phyloP scores from a whole-genome alignment of 139 green algal species.

The Chlorella sorokiniana region DNA sequence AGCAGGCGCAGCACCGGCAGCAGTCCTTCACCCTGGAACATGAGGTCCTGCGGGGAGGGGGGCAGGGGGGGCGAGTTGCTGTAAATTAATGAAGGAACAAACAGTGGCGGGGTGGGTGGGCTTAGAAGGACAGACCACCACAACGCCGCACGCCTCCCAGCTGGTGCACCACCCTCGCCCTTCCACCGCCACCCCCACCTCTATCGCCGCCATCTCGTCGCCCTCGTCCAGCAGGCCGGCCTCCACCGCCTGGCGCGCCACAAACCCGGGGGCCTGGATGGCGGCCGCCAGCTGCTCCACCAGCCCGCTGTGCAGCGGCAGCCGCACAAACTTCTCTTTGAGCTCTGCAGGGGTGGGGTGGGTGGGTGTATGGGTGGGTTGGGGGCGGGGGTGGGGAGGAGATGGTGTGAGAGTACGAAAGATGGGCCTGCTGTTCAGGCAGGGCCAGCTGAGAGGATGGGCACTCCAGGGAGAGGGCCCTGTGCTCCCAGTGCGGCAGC shows the following conservation, averaged over 20 bases:
- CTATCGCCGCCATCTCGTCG: slow-evolving; percentile 35
- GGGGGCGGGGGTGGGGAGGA: background rate
- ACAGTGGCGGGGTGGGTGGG: background rate
- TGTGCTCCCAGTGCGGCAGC: no score
- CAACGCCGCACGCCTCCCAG: no score
- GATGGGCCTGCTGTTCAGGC: no score
- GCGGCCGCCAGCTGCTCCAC: slow-evolving; percentile 32
- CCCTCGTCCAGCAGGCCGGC: slow-evolving; percentile 44
- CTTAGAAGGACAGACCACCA: background rate
- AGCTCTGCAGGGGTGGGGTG: slow-evolving; percentile 16
- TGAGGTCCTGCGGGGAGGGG: slow-evolving; percentile 67
- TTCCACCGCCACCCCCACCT: background rate
- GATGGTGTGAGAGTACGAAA: no score
- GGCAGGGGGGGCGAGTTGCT: background rate
- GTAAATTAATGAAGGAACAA: background rate
- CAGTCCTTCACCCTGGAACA: slow-evolving; percentile 65
- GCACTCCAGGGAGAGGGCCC: no score
- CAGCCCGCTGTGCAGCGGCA: slow-evolving; percentile 47
- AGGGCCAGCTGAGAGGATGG: no score
- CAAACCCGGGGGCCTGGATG: slow-evolving; percentile 34
- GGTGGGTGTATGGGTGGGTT: background rate
- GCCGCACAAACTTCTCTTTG: slow-evolving; percentile 44
- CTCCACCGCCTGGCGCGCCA: slow-evolving; percentile 41
- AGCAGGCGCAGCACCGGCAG: slow-evolving; percentile 84
- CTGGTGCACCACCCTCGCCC: no score